Conservation (phyloP, 2,329 filamentous ascomycete genomes). For the Exophiala spinifera region DNA sequence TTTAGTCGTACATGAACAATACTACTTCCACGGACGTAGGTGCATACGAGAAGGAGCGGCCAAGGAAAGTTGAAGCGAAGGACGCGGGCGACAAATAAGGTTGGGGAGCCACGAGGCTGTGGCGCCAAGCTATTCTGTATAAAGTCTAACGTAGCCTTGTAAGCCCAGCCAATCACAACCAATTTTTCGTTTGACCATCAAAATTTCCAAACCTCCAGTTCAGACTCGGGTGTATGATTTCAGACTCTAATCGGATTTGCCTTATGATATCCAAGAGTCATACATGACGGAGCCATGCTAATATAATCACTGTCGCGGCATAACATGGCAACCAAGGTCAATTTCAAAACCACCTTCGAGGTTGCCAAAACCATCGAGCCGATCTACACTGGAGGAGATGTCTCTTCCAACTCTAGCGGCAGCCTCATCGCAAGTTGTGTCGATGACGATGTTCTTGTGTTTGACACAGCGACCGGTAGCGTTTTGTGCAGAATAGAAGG, state of each 20-base stretch:
- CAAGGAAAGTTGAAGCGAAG: too few species aligned
- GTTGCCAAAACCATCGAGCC: constrained; percentile 78
- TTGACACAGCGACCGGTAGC: constrained; percentile 76
- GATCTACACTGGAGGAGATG: constrained; percentile 87
- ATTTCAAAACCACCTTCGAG: constrained; percentile 75
- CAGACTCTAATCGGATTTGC: neutral
- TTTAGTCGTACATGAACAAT: too few species aligned
- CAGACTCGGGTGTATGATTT: neutral
- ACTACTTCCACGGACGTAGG: too few species aligned
- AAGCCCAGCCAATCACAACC: neutral
- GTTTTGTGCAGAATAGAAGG: constrained; percentile 85
- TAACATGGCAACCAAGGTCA: constrained; percentile 53
- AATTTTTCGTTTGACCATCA: too few species aligned
- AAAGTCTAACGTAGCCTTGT: neutral
- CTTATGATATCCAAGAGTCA: neutral
- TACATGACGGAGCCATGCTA: neutral
- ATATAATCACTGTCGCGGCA: too few species aligned
- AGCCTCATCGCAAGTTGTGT: constrained; percentile 81
- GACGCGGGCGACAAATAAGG: too few species aligned
- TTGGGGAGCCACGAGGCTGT: neutral
- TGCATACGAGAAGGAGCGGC: too few species aligned
- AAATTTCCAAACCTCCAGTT: neutral
- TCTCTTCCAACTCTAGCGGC: constrained; percentile 77
- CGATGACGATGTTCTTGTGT: constrained; percentile 88
- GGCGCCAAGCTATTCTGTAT: neutral